Base-by-base conservation (phyloP, 2,329 filamentous ascomycete genomes). In the Claviceps sp. region DNA sequence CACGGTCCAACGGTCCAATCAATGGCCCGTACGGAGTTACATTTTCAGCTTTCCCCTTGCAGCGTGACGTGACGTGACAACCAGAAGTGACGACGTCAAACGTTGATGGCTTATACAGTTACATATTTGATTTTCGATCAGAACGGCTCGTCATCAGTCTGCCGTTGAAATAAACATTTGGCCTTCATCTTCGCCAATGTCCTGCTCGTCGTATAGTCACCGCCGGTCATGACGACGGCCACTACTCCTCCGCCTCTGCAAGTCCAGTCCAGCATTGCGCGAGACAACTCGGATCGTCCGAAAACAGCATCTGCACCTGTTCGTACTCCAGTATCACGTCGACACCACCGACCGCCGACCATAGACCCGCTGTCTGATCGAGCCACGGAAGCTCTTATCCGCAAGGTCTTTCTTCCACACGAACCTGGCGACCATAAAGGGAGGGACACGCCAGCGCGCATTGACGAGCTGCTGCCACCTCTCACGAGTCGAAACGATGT, bases 401-500 rank as follows among this genome's bases (percentile, higher is more conserved):
- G 89, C 55, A 84, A 89, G 48, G 83, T 84, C 40, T 80, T 97
- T 47, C 95, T 88, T 66, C 78, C 85, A n/a, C 83, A 88, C 59
- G 76, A 83, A 52, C 71, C 75, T 47, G 65, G 73, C 58, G 73
- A 85, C 68, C 30, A 34, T 4, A 73, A 84, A 59, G 78, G 77
- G 45, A 68, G 68, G 53, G 69, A 69, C 55, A 57, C 56, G 30
- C 63, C 61, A 54, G 67, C 70, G 34, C 79, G 87, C 48, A 83
- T 95, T 59, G 82, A 94, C 55, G 85, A 90, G 59, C 73, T 95
- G 44, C 73, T 98, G 46, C 93, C 91, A 54, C 89, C 90, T 41
- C 75, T 98, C 62, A 97, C 91, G 48, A 95, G 89, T 71, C 89
- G 89, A 50, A 95, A 95, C 66, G 89, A 94, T 60, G 81, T 97